Evolutionary conservation across 257 asterid species (phyloP), one percentile per base, ranked within the genome.

Genomic region (Rehmannia glutinosa): DNA sequence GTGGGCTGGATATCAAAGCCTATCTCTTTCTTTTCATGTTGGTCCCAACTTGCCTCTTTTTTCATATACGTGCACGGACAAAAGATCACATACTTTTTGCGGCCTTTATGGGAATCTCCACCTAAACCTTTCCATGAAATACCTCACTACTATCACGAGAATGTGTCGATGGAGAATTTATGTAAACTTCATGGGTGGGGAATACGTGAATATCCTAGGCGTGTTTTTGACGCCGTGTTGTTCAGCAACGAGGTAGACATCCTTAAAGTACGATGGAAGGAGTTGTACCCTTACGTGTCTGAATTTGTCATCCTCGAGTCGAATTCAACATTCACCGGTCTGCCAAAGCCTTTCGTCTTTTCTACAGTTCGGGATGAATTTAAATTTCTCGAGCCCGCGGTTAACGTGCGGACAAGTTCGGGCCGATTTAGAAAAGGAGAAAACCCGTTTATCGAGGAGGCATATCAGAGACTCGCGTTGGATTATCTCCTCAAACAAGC

Each of bases 121-220:
- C 96, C 95, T 1, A 80, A 86, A 74, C 85, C 92, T 35, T 89
- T 89, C 77, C 72, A 87, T 35, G 96, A 89, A 59, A 83, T 84
- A 52, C 95, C 95, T 39, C 95, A 85, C 77, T 89, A 84, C 66
- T 89, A 89, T 65, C 87, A 86, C 10, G 92, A 89, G 68, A 85
- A 89, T 32, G 90, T 84, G 36, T 80, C 96, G 0, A 89, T 89
- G 95, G 88, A 78, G 62, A 80, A 83, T 68, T 87, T 86, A 1
- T 89, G 96, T 50, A 81, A 72, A 61, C 96, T 89, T 77, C 96
- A 89, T 3, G 95, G 95, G 30, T 89, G 95, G 96, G 85, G 88
- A 35, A 73, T 84, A 6, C 87, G 96, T 1, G 96, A 87, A 74
- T 83, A 76, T 54, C 96, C 96, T 4, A 79, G 96, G 78, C 95